phyloP scores from a whole-genome alignment of 164 flowering plant genomes.

The Nymphaea colorata region DNA sequence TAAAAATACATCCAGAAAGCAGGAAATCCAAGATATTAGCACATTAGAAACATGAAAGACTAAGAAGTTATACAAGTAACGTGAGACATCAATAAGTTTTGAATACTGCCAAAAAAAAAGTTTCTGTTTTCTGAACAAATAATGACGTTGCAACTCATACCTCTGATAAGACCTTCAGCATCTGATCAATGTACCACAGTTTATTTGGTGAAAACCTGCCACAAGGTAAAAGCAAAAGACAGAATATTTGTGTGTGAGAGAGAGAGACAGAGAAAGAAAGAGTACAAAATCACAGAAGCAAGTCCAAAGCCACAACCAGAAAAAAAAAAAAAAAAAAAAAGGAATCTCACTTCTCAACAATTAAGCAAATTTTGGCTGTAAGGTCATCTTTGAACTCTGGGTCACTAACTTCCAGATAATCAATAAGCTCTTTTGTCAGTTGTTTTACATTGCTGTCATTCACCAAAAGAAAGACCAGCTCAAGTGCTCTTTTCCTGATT shows the following conservation, averaged over 20 bases:
- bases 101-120: too few species aligned
- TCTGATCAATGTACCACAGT: slow-evolving; percentile 94
- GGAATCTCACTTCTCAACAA: slow-evolving; percentile 77
- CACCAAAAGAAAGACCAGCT: slow-evolving; percentile 80
- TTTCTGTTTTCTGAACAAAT: too few species aligned
- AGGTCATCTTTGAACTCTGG: slow-evolving; percentile 94
- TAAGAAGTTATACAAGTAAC: too few species aligned
- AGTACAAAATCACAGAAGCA: background rate
- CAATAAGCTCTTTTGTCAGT: slow-evolving; percentile 85
- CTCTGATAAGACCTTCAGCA: slow-evolving; percentile 95
- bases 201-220: slow-evolving; percentile 86
- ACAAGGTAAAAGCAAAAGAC: background rate
- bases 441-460: slow-evolving; percentile 86
- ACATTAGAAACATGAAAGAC: too few species aligned
- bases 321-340: background rate
- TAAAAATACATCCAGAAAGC: too few species aligned
- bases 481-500: slow-evolving; percentile 93
- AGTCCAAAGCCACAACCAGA: background rate
- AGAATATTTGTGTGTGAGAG: background rate
- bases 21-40: too few species aligned
- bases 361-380: slow-evolving; percentile 91
- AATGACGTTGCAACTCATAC: slow-evolving; percentile 18
- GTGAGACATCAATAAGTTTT: too few species aligned
- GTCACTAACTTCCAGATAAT: slow-evolving; percentile 88
- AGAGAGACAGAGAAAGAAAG: too few species aligned